phyloP scores from a whole-genome alignment of 192 early-diverging fungal genomes.

The Coemansia sp. region DNA sequence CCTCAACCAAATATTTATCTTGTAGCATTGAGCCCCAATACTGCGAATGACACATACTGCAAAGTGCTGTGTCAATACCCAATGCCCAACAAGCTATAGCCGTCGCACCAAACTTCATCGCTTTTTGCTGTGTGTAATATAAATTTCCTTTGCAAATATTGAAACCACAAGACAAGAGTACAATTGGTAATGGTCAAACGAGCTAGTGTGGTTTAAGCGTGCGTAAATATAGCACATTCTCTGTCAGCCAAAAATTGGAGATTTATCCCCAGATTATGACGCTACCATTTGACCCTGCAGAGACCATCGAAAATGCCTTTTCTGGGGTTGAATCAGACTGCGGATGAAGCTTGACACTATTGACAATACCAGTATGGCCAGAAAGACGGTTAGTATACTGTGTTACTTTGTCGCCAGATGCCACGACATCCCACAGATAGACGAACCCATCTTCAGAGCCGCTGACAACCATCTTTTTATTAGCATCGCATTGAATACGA shows the following conservation, averaged over 20 bases:
- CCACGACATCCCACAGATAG: conserved; percentile 76
- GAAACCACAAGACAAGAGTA: background rate
- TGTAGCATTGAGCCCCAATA: conserved; percentile 37
- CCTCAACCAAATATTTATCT: conserved; percentile 40
- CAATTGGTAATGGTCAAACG: background rate
- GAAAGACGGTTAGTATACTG: conserved; percentile 8
- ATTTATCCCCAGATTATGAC: conserved; percentile 35
- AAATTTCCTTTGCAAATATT: background rate
- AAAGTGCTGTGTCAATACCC: background rate
- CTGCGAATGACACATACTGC: conserved; percentile 41
- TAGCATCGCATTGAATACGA: conserved; percentile 70
- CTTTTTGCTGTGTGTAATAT: background rate
- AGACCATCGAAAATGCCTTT: conserved; percentile 26
- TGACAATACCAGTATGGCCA: conserved; percentile 44
- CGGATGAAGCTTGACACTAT: conserved; percentile 36
- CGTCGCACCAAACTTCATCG: background rate
- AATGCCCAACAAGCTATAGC: background rate
- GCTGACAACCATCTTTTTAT: conserved; percentile 72
- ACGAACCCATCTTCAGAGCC: conserved; percentile 90
- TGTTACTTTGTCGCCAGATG: conserved; percentile 53
- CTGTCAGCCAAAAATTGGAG: no score
- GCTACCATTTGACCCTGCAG: conserved; percentile 42
- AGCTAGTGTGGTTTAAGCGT: no score
- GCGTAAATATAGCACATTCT: no score
- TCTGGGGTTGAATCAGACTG: background rate